These are phyloP conservation scores for Apiotrichum siamense DNA, from an alignment of 1,284 basidiomycete species.

Conservation along the genomic window DNA sequence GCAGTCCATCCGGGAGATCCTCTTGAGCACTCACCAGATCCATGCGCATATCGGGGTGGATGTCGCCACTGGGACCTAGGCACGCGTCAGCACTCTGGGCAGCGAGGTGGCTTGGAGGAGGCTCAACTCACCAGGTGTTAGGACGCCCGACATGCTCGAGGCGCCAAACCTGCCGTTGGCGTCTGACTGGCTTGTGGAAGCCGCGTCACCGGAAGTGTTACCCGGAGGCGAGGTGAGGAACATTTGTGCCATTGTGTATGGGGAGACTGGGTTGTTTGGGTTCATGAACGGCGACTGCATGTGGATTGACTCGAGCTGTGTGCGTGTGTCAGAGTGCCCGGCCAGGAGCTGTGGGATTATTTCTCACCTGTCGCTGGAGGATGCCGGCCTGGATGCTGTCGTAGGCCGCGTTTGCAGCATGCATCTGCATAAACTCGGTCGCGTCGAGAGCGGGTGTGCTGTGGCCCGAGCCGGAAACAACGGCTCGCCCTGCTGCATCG, in stretches of 20 bases:
- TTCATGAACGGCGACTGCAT: slow-evolving; percentile 47
- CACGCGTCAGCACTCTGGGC: neutral
- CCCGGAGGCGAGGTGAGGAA: slow-evolving; percentile 31
- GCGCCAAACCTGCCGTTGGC: slow-evolving; percentile 8
- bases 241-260: slow-evolving; percentile 35
- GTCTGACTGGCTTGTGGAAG: slow-evolving; percentile 6
- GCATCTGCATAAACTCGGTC: slow-evolving; percentile 5
- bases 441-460: slow-evolving; percentile 3
- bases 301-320: slow-evolving; percentile 45
- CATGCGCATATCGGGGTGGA: slow-evolving; percentile 32
- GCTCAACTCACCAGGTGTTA: slow-evolving; percentile 33
- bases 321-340: slow-evolving; percentile 7
- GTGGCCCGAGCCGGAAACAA: neutral
- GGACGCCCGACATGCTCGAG: slow-evolving; percentile 5
- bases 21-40: slow-evolving; percentile 39
- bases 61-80: slow-evolving; percentile 40
- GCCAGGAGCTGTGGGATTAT: neutral
- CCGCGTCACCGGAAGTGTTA: neutral
- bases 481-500: neutral
- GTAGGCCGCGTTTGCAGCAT: slow-evolving; percentile 7
- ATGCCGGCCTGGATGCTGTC: slow-evolving; percentile 20
- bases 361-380: slow-evolving; percentile 20
- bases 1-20: slow-evolving; percentile 27
- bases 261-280: slow-evolving; percentile 28
- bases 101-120: neutral